A percentile compares a stretch with the other conserved stretches of the same genome.
Conservation (phyloP, 2,329 filamentous ascomycete genomes). For the Colletotrichum gloeosporioides region DNA sequence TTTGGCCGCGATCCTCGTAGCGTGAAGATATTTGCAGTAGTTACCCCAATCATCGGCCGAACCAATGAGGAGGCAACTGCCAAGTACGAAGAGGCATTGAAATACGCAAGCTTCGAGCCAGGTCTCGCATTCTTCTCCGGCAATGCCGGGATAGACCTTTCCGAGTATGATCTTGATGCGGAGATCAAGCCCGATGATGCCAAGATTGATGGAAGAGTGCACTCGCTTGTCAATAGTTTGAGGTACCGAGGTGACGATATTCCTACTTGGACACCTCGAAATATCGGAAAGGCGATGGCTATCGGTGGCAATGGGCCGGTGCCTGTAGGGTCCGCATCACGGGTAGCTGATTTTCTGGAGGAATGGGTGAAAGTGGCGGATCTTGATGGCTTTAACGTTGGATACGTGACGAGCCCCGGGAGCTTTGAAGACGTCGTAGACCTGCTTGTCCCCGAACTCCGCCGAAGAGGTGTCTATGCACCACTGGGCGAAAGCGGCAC, state of each 20-base stretch:
- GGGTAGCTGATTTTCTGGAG: conserved; percentile 49
- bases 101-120: conserved; percentile 57
- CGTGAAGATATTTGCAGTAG: conserved; percentile 60
- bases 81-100: conserved; percentile 55
- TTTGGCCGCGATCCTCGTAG: conserved; percentile 60
- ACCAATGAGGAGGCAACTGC: conserved; percentile 57
- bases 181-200: conserved; percentile 45
- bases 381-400: conserved; percentile 46
- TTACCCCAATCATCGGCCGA: conserved; percentile 52
- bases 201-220: not conserved
- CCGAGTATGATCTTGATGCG: conserved; percentile 60
- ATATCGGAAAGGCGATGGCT: conserved; percentile 42
- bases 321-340: conserved; percentile 40
- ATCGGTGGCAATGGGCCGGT: conserved; percentile 44
- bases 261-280: conserved; percentile 47
- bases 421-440: conserved; percentile 36
- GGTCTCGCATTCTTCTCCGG: conserved; percentile 61
- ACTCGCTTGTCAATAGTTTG: not conserved
- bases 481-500: not conserved
- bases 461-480: conserved; percentile 24
- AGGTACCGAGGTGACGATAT: conserved; percentile 29
- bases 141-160: conserved; percentile 66
- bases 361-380: conserved; percentile 46
- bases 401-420: conserved; percentile 47
- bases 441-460: conserved; percentile 31